Conservation (phyloP, 1,284 basidiomycete genomes). For the Amylostereum areolatum region DNA sequence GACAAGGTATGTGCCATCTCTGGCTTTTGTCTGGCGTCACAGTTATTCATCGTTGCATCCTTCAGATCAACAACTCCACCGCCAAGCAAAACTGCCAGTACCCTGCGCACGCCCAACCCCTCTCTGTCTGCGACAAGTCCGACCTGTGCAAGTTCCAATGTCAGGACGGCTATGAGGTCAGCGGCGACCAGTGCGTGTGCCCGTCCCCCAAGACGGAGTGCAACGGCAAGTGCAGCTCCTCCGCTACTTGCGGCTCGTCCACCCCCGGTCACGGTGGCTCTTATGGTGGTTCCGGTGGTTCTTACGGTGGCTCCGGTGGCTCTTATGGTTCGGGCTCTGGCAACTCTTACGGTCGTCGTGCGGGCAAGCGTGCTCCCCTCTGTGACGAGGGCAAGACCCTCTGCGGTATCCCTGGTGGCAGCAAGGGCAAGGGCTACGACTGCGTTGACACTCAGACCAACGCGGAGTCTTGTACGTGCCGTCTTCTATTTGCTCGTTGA, state of each 20-base stretch:
- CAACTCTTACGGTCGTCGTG: not conserved
- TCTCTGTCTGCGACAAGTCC: conserved; percentile 5
- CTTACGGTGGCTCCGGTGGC: too few relatives aligned
- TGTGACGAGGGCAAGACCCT: conserved; percentile 1
- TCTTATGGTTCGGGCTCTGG: too few relatives aligned
- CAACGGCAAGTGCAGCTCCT: conserved; percentile 5
- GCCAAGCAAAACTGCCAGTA: conserved; percentile 12
- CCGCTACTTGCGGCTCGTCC: conserved; percentile 2
- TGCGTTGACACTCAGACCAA: conserved; percentile 3
- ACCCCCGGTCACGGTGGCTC: not conserved
- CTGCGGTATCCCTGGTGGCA: conserved; percentile 3
- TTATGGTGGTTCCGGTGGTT: too few relatives aligned
- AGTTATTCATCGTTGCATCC: not conserved
- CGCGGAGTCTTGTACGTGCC: conserved; percentile 6
- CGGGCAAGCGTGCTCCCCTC: not conserved
- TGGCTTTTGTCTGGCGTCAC: not conserved
- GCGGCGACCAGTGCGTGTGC: conserved; percentile 6
- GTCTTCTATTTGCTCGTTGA: too few relatives aligned
- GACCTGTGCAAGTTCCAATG: conserved; percentile 14
- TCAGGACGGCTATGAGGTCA: conserved; percentile 11
- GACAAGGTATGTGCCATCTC: conserved; percentile 10
- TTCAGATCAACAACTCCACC: conserved; percentile 13
- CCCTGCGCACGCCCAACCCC: conserved; percentile 11
- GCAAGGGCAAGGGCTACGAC: not conserved
- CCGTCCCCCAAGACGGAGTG: not conserved